Base-by-base conservation (phyloP, 495 filamentous ascomycete genomes). In the Annulohypoxylon stygium region DNA sequence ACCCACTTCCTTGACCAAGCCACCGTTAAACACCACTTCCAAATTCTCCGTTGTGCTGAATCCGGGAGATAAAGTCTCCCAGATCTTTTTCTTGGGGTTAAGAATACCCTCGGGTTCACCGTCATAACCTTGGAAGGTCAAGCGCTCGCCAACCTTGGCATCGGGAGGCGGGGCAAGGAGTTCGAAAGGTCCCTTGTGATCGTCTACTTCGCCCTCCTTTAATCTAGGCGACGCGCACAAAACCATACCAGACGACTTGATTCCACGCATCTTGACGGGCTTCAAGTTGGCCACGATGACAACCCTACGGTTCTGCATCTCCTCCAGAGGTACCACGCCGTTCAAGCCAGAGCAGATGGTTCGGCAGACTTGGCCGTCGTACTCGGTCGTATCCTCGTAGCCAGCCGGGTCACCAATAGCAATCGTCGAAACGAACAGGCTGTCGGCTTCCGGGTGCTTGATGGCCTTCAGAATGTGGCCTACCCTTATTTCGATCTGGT, bases 11-110 rank as follows among this genome's bases (percentile, higher is more conserved):
- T 86, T 82, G 39, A 86, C 83, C 0, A 77, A 78, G 20, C 75
- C 78, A 1, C 82, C 83, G 48, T 86, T 82, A 65, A 85, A 86
- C 11, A 86, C 93, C 34, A 97, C 97, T 83, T 93, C 93, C 59
- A 92, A 82, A 39, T 80, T 81, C 3, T 89, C 88, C 14, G 91
- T 97, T 12, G 95, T 99, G 20, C 90, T 93, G 82, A 98, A 98
- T 0, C 95, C 96, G 4, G 93, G 93, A 84, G 97, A 95, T 83
- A 97, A 91, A 10, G 86, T 93, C 87, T 99, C 96, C 93, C 94
- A 98, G 62, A 98, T 82, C 89, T 97, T 98, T 89, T 98, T 98
- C 91, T 98, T 99, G 47, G 97, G 96, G 85, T 98, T 98, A 73
- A 99, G 87, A 60, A 93, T 86, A 70, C 90, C 90, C 85, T 98